Evolutionary conservation across 768 basidiomycete species (phyloP), one percentile per base, ranked within the genome.

Genomic region (Crepidotus variabilis): DNA sequence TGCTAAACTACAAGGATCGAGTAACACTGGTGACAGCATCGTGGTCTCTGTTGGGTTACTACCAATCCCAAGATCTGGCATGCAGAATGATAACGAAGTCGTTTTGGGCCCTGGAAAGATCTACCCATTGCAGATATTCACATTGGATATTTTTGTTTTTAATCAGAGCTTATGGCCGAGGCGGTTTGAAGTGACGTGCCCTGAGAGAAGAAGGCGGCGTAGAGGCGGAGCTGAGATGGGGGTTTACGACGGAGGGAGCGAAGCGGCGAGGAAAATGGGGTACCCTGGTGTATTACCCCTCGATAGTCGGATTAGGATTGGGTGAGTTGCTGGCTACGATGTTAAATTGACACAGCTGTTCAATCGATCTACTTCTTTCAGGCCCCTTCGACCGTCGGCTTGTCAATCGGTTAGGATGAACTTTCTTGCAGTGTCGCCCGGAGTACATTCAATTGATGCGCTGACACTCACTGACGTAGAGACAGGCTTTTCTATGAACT

Each of bases 351-450:
- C 18, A n/a, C 32, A 33, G 2, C 7, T 18, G n/a, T 5, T 54
- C 49, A 51, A 24, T 51, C n/a, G 56, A 2, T 22, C 33, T 52
- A 4, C 48, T 20, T 22, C 10, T 46, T 34, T 20, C 36, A 93
- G 90, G 10, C 92, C 92, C 11, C 76, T 94, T 18, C 76, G 82
- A n/a, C 88, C 92, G 2, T 83, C 84, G 10, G 86, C 90, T 1
- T 92, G 91, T 65, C 92, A 94, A 67, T 90, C 89, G 18, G 89
- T 94, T 22, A 77, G 90, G 39, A 92, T 94, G 87, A 81, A 87
- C 57, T 93, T 94, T 63, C 71, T 94, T 47, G 91, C 92, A 2
- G 73, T 94, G 49, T 78, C 82, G 7, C 86, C 90, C 18, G 92
- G 92, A 2, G 84, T 93, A 1, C 91, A 94, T 64, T 76, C 85